These are phyloP conservation scores for Pholiota adiposa DNA, from an alignment of 1,284 basidiomycete species.

Conservation along the genomic window DNA sequence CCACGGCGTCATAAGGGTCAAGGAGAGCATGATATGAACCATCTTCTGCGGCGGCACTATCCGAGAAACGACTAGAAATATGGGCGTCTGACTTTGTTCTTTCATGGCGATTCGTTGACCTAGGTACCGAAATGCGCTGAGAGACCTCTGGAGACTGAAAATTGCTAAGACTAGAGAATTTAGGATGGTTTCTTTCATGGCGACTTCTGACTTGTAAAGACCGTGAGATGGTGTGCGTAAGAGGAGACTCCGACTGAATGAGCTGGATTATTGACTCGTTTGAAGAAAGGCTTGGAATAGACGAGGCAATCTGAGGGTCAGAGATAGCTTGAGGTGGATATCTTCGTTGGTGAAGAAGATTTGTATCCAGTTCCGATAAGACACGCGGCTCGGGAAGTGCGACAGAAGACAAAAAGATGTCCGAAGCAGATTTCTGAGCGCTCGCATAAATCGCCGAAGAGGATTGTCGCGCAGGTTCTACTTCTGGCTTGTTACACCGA, in stretches of 20 bases:
- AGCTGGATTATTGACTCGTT: conserved; percentile 2
- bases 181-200: conserved; percentile 7
- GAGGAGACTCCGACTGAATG: conserved; percentile 6
- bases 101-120: neutral
- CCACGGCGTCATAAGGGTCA: conserved; percentile 12
- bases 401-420: neutral
- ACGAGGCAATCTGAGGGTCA: neutral
- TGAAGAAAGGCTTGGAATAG: neutral
- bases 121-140: neutral
- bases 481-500: neutral
- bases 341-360: neutral
- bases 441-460: neutral
- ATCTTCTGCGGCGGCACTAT: neutral
- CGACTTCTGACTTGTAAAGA: conserved; percentile 16
- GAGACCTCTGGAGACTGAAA: neutral
- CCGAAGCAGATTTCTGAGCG: neutral
- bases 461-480: neutral
- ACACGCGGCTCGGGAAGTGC: neutral
- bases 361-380: conserved; percentile 17
- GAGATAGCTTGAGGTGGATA: neutral
- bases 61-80: neutral
- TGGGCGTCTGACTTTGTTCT: conserved; percentile 4
- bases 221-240: conserved; percentile 10
- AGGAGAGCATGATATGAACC: conserved; percentile 9
- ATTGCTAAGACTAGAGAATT: conserved; percentile 15